phyloP scores from a whole-genome alignment of 129 eudicot genomes.

The Silybum marianum region DNA sequence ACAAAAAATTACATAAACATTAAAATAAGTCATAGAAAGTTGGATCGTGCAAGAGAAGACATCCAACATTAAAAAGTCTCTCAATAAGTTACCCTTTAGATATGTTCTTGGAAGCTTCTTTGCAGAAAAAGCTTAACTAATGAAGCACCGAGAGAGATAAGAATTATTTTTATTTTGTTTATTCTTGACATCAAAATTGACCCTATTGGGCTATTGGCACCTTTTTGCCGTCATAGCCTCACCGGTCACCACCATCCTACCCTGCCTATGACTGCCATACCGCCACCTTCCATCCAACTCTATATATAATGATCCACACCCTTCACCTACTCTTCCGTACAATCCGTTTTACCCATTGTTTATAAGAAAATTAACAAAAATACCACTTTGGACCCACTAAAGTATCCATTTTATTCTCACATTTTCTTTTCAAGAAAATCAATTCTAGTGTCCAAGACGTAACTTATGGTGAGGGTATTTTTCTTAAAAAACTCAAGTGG shows the following conservation, averaged over 20 bases:
- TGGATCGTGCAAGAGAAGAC: background rate
- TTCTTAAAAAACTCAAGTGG: too few relatives aligned
- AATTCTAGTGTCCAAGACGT: too few relatives aligned
- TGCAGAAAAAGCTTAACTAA: background rate
- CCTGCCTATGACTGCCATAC: background rate
- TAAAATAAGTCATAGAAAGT: background rate
- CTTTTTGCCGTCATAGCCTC: background rate
- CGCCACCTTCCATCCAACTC: background rate
- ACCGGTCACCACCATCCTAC: background rate
- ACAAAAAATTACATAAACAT: background rate
- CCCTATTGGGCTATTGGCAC: background rate
- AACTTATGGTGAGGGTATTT: too few relatives aligned
- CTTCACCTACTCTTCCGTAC: background rate
- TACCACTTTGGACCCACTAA: too few relatives aligned
- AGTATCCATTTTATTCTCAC: too few relatives aligned
- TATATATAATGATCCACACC: background rate
- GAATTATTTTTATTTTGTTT: too few relatives aligned
- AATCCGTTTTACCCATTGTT: too few relatives aligned
- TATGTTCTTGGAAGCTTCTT: background rate
- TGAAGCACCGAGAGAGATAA: too few relatives aligned
- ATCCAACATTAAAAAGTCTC: background rate
- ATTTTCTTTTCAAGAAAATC: too few relatives aligned
- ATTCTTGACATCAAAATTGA: too few relatives aligned
- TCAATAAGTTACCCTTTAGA: background rate
- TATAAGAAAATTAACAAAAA: too few relatives aligned